phyloP scores from a whole-genome alignment of 2,329 filamentous ascomycete species.

The Leptodontidium sp. region DNA sequence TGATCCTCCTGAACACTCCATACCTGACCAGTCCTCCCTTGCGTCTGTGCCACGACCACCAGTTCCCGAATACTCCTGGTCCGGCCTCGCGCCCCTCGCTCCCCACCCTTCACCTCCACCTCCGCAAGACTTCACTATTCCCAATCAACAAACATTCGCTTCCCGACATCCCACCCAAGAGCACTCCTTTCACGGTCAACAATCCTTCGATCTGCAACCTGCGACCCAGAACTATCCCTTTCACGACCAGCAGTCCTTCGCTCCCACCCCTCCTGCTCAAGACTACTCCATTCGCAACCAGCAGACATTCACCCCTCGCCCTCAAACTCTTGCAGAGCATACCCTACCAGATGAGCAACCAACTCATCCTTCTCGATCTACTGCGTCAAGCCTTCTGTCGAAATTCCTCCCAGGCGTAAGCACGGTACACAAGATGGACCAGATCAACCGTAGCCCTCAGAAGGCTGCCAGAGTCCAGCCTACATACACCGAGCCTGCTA shows the following conservation, averaged over 20 bases:
- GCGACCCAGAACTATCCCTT: neutral
- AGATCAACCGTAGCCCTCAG: conserved; percentile 18
- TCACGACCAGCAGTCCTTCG: conserved; percentile 1
- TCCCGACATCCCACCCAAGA: neutral
- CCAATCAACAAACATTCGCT: conserved; percentile 10
- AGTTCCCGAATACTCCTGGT: neutral
- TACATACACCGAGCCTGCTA: conserved; percentile 29
- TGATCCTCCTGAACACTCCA: neutral
- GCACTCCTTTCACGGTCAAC: conserved; percentile 1
- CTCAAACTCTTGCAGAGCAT: neutral
- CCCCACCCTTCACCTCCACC: neutral
- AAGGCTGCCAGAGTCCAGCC: conserved; percentile 13
- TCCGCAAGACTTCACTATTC: neutral
- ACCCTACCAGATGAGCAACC: conserved; percentile 7
- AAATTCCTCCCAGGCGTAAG: conserved; percentile 41
- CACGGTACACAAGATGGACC: conserved; percentile 44
- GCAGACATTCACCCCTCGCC: neutral
- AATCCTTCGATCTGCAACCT: neutral
- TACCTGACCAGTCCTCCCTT: neutral
- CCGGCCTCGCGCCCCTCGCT: conserved; percentile 6
- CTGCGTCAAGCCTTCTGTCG: conserved; percentile 41
- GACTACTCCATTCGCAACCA: neutral
- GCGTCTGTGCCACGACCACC: neutral
- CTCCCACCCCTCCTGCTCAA: conserved; percentile 1
- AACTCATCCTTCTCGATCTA: conserved; percentile 24